Percentiles rank a stretch among this genome's conserved stretches.
Evolutionary conservation across 2,329 filamentous ascomycete genomes (phyloP).

Genomic region (Talaromyces sp.): DNA sequence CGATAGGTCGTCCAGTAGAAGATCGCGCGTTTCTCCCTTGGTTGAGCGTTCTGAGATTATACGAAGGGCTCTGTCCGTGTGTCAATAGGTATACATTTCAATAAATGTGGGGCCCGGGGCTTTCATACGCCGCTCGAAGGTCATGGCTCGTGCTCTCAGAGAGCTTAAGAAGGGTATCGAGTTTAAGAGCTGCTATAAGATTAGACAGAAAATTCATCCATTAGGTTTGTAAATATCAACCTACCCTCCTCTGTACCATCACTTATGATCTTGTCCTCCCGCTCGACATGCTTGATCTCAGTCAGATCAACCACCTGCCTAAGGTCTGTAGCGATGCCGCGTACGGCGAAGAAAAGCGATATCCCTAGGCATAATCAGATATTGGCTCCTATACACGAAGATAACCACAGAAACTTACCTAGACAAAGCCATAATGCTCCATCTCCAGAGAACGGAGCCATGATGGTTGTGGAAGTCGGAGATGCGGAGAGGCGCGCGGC

Average conservation of each 20-base stretch:
- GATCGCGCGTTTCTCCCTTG: conserved; percentile 42
- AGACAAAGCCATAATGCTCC: conserved; percentile 44
- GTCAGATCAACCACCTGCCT: conserved; percentile 47
- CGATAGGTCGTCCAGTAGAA: conserved; percentile 46
- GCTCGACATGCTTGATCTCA: conserved; percentile 65
- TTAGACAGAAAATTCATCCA: conserved; percentile 18
- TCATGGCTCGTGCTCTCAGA: conserved; percentile 71
- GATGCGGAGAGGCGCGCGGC: conserved; percentile 29
- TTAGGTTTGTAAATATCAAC: not conserved
- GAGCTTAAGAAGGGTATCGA: conserved; percentile 68
- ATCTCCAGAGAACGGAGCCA: conserved; percentile 41
- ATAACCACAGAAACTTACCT: conserved; percentile 26
- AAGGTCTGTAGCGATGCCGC: conserved; percentile 60
- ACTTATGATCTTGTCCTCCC: conserved; percentile 72
- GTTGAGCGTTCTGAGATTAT: conserved; percentile 51
- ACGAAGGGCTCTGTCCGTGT: conserved; percentile 42
- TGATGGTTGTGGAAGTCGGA: conserved; percentile 22
- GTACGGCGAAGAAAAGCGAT: conserved; percentile 53
- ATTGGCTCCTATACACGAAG: accelerated
- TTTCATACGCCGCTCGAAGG: conserved; percentile 67
- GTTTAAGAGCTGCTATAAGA: conserved; percentile 55
- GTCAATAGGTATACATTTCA: conserved; percentile 54
- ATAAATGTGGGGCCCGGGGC: conserved; percentile 42
- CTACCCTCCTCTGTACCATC: conserved; percentile 72
- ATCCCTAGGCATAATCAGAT: conserved; percentile 31